These are phyloP conservation scores for Hyphopichia homilentoma DNA, from an alignment of 805 yeast species.

Conservation along the genomic window DNA sequence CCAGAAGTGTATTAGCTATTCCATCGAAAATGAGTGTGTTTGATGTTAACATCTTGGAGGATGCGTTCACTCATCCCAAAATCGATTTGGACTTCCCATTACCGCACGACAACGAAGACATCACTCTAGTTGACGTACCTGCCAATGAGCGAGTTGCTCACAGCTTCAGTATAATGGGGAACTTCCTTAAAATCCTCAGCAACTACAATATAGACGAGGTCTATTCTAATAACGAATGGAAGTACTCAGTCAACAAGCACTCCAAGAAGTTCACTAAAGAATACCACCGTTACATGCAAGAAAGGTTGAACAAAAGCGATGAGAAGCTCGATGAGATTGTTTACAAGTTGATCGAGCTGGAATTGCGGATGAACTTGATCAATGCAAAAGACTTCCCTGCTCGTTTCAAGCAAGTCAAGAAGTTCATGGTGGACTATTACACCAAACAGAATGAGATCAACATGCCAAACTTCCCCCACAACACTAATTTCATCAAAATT, in stretches of 20 bases:
- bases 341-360: conserved; percentile 31
- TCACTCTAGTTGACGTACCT: conserved; percentile 22
- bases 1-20: no score
- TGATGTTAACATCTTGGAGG: conserved; percentile 37
- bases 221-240: conserved; percentile 31
- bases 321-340: conserved; percentile 32
- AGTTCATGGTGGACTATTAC: conserved; percentile 36
- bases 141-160: conserved; percentile 24
- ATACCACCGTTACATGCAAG: conserved; percentile 26
- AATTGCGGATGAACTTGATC: conserved; percentile 34
- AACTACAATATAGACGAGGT: conserved; percentile 24
- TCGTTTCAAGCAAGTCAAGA: conserved; percentile 34
- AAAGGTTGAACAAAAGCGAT: conserved; percentile 29
- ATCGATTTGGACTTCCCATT: conserved; percentile 35
- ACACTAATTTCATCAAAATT: conserved; percentile 22
- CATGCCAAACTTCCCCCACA: conserved; percentile 28
- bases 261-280: conserved; percentile 23
- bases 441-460: conserved; percentile 31
- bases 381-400: conserved; percentile 26
- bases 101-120: conserved; percentile 32
- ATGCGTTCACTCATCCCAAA: conserved; percentile 26
- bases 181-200: conserved; percentile 29
- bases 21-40: no score
- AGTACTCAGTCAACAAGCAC: conserved; percentile 30
- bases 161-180: conserved; percentile 23